These are phyloP conservation scores for Salix suchowensis DNA, from an alignment of 345 rosid genomes.

Conservation along the genomic window DNA sequence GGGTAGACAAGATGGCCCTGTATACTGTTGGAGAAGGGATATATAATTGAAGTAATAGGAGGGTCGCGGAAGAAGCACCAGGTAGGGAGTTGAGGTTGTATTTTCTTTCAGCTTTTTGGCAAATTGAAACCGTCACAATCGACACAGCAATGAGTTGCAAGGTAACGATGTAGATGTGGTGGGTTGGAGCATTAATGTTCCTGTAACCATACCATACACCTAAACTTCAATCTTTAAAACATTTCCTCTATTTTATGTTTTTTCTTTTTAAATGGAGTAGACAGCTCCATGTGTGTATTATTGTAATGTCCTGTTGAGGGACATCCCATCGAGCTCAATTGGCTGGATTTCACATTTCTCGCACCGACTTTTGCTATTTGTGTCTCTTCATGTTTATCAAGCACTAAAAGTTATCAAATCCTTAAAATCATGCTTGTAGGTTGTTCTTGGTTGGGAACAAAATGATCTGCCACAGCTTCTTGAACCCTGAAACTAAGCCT, in stretches of 20 bases:
- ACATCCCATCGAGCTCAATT: constrained; percentile 13
- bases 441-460: no score
- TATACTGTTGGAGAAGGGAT: not conserved
- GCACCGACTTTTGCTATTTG: not conserved
- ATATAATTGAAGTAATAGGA: not conserved
- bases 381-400: not conserved
- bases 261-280: not conserved
- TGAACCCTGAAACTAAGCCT: no score
- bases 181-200: constrained; percentile 31
- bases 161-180: constrained; percentile 15
- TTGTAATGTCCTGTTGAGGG: constrained; percentile 28
- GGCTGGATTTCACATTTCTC: constrained; percentile 9
- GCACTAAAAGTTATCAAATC: not conserved
- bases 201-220: constrained; percentile 4
- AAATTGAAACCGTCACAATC: constrained; percentile 23
- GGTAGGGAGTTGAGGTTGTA: not conserved
- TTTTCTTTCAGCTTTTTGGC: not conserved
- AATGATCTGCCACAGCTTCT: no score
- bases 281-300: constrained; percentile 37
- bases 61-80: not conserved
- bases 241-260: not conserved
- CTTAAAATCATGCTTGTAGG: no score
- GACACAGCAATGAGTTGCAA: constrained; percentile 25
- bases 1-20: not conserved
- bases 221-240: not conserved